Evolutionary conservation across 83 land plant species (phyloP), one percentile per base, ranked within the genome.

Genomic region (Isoetes engelmannii): DNA sequence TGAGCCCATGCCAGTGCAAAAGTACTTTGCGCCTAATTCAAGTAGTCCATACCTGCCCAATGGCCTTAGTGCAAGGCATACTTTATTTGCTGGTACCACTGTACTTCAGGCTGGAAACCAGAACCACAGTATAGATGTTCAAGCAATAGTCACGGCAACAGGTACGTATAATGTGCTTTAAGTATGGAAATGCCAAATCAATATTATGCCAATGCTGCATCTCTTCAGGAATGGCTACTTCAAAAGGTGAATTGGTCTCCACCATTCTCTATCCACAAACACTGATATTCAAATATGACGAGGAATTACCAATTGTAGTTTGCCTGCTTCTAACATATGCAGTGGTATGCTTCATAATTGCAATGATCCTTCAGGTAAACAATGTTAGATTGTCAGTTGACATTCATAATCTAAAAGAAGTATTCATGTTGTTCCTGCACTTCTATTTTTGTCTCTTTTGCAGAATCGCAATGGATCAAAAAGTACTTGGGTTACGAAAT

Each of bases 271-370:
- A 78, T 60, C 81, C 81, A 44, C 64, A 78, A 61, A 72, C 73
- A 63, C 69, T 78, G 76, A 61, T 74, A 28, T 78, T 78, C 43
- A 78, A 74, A 54, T 78, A 78, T 56, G 81, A 78, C 47, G 81
- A 78, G 64, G 81, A 78, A 72, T 61, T 78, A 20, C 78, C 76
- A 19, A 69, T 73, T 45, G 81, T 78, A 8, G 81, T 73, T 28
- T 63, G 68, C 48, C 69, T 78, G 18, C 81, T 78, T 43, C 42
- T 78, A 7, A 28, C 54, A 9, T 78, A 78, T 46, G 81, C 66
- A 17, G 7, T 78, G 10, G 63, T 73, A 4, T 78, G 81, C 77
- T 78, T 78, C 51, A 19, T 54, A 12, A 73, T 73, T 28, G 67
- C 81, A 59, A 51, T 73, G 4, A 3, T 61, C 9, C 74, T 78